Conservation (phyloP, 129 eudicot genomes). For the Chrysanthemum lavandulifolium region DNA sequence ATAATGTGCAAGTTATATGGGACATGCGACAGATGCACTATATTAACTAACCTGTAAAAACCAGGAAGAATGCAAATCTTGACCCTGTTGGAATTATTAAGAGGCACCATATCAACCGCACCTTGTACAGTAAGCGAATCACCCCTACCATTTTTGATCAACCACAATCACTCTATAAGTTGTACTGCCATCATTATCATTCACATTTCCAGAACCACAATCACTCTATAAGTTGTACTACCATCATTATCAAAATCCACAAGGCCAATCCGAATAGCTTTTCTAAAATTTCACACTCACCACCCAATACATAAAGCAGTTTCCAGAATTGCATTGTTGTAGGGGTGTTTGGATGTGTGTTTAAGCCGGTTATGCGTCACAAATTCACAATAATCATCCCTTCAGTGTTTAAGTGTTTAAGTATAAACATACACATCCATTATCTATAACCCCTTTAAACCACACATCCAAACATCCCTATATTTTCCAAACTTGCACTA, state of each 20-base stretch:
- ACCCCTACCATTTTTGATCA: slow-evolving; percentile 59
- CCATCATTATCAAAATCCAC: not conserved
- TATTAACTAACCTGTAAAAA: slow-evolving; percentile 58
- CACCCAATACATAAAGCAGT: too few species aligned
- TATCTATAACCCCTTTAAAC: not conserved
- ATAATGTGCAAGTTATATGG: too few species aligned
- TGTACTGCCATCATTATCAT: slow-evolving; percentile 13
- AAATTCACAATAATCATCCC: too few species aligned
- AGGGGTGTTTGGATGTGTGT: too few species aligned
- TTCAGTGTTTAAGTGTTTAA: too few species aligned
- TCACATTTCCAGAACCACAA: slow-evolving; percentile 5
- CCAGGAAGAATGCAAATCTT: slow-evolving; percentile 83
- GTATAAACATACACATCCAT: too few species aligned
- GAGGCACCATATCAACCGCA: slow-evolving; percentile 78
- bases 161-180: slow-evolving; percentile 53
- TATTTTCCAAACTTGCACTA: slow-evolving; percentile 14
- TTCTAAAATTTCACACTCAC: too few species aligned
- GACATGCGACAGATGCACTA: too few species aligned
- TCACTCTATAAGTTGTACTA: too few species aligned
- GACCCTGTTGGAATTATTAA: slow-evolving; percentile 48
- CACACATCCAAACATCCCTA: slow-evolving; percentile 6
- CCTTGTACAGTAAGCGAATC: slow-evolving; percentile 66
- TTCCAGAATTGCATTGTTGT: too few species aligned
- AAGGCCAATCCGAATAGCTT: too few species aligned
- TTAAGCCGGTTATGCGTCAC: too few species aligned